These are phyloP conservation scores for Glonium stellatum DNA, from an alignment of 495 filamentous ascomycete genomes.

Conservation along the genomic window DNA sequence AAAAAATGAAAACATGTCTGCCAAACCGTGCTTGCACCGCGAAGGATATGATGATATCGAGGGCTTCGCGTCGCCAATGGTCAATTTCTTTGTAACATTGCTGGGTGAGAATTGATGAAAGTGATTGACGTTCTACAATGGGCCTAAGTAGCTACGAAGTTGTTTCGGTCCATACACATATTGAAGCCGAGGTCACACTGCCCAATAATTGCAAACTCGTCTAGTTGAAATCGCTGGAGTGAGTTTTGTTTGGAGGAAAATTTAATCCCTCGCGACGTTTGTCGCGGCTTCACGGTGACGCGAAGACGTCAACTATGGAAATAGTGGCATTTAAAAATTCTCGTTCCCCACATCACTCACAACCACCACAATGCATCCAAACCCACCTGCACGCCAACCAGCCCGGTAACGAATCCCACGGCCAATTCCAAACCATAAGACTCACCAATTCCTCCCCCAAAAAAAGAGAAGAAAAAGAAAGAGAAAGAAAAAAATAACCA, in stretches of 20 bases:
- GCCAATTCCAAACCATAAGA: neutral
- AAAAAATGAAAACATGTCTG: conserved; percentile 24
- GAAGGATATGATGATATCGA: neutral
- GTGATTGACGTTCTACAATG: too few species aligned
- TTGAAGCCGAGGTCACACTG: too few species aligned
- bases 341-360: neutral
- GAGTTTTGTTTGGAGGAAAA: too few species aligned
- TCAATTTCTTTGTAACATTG: too few species aligned
- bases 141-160: too few species aligned
- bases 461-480: neutral
- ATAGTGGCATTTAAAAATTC: neutral
- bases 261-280: too few species aligned
- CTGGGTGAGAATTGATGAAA: too few species aligned
- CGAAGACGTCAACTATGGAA: too few species aligned
- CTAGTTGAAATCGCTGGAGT: too few species aligned
- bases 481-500: neutral
- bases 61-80: neutral
- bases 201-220: too few species aligned
- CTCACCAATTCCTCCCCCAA: neutral
- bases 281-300: too few species aligned
- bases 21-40: neutral
- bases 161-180: too few species aligned
- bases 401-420: neutral
- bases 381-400: neutral
- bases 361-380: neutral